Conservation (phyloP, 2,329 filamentous ascomycete species). For the Colletotrichum tropicale region DNA sequence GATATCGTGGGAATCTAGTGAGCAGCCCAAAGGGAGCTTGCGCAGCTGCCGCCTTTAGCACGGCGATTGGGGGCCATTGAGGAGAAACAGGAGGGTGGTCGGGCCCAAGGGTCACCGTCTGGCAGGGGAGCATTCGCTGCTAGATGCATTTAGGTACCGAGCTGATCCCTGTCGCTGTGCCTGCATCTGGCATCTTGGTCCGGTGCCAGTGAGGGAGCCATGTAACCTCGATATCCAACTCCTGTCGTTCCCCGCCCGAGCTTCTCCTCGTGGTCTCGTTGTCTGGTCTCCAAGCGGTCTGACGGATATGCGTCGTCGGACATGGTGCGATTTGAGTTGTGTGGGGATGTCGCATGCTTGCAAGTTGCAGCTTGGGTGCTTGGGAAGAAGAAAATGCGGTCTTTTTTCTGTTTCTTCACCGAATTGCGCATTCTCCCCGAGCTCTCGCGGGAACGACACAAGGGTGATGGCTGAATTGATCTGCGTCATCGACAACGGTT, state of each 20-base stretch:
- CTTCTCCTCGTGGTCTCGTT: not conserved
- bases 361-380: not conserved
- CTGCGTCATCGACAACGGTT: not conserved
- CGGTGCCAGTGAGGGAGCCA: conserved; percentile 11
- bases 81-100: not conserved
- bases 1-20: not conserved
- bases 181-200: conserved; percentile 15
- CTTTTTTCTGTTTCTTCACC: not conserved
- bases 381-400: not conserved
- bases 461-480: not conserved
- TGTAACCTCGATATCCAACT: conserved; percentile 12
- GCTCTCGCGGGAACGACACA: not conserved
- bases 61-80: not conserved
- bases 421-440: not conserved
- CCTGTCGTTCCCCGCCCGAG: not conserved
- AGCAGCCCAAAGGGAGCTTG: not conserved
- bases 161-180: conserved; percentile 1
- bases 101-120: not conserved
- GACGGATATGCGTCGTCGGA: not conserved
- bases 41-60: not conserved
- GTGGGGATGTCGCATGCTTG: not conserved
- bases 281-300: not conserved
- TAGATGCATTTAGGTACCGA: conserved; percentile 4
- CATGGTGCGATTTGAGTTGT: not conserved
- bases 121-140: not conserved